Evolutionary conservation across 1,139 yeast species (phyloP).

Genomic region (Suhomyces guaymorum): DNA sequence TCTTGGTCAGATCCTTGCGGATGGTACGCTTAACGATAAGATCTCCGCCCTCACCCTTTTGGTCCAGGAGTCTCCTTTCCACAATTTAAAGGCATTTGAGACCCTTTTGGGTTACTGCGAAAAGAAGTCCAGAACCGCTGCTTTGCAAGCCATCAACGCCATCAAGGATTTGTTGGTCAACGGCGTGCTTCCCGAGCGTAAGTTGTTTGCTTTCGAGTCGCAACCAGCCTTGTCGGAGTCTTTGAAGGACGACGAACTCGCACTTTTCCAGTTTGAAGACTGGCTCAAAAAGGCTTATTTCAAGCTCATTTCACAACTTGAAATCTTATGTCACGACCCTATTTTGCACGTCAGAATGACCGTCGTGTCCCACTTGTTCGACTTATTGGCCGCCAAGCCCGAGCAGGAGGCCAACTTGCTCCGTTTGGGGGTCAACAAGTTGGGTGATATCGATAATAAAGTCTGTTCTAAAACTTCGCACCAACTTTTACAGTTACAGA

Average conservation of each 20-base stretch:
- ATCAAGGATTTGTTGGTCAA: constrained; percentile 81
- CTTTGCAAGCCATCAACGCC: constrained; percentile 87
- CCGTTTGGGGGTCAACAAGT: constrained; percentile 85
- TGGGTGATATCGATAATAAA: constrained; percentile 90
- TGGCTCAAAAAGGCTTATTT: constrained; percentile 77
- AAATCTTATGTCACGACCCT: constrained; percentile 83
- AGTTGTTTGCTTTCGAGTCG: constrained; percentile 74
- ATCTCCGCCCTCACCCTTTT: constrained; percentile 90
- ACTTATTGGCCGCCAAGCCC: constrained; percentile 79
- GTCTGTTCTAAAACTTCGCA: constrained; percentile 89
- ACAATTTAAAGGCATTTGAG: constrained; percentile 81
- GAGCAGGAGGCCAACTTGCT: constrained; percentile 94
- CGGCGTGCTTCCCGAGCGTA: constrained; percentile 84
- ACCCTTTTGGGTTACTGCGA: constrained; percentile 75
- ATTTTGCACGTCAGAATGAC: constrained; percentile 85
- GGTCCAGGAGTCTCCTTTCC: constrained; percentile 93
- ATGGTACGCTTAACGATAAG: constrained; percentile 95
- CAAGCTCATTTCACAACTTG: constrained; percentile 68
- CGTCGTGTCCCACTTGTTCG: constrained; percentile 74
- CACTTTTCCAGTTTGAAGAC: constrained; percentile 86
- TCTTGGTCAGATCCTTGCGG: constrained; percentile 81
- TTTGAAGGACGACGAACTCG: constrained; percentile 56
- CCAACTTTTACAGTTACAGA: constrained; percentile 76
- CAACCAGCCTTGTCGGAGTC: constrained; percentile 66
- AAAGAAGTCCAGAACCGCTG: constrained; percentile 92